Base-by-base conservation (phyloP, 257 asterid genomes). In the Cinchona pubescens region DNA sequence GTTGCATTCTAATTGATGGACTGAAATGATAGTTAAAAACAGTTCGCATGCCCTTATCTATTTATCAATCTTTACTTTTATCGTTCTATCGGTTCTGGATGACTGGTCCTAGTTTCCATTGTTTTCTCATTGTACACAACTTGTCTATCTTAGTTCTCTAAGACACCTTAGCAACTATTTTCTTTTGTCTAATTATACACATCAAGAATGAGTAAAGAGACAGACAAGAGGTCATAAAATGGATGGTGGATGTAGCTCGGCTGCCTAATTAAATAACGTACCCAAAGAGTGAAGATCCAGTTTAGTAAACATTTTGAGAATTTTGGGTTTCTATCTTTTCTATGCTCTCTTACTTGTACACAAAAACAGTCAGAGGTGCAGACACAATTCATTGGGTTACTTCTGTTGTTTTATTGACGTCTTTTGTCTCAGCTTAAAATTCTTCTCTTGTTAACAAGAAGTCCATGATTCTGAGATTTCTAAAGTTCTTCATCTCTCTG, bases 401-500 rank as follows among this genome's bases (percentile, higher is more conserved):
- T 46, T 7, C 72, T 51, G 34, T 35, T 14, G 1, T 60, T 30
- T 7, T 27, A 32, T 46, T 32, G 16, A 2, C 27, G 32, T 62
- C 38, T 14, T 34, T 59, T 49, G 59, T 53, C 58, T 25, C 25
- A 40, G 35, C 25, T 34, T 34, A 30, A 3, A 27, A 66, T 21
- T 55, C 7, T 55, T 38, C n/a, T 10, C 23, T 38, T 67, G 32
- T 67, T 67, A 4, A 53, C 51, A 55, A 56, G 73, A 56, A 58
- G 48, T 21, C 25, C 61, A 64, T 74, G 45, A 60, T 68, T 45
- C 66, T 64, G 64, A 51, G 75, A 29, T 71, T 72, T 84, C 85
- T 85, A 79, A 76, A 77, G 73, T 79, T 78, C 75, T 78, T 73
- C 69, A 64, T 79, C 78, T 80, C 82, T 71, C 78, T 51, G 71